A percentile compares a stretch with the other conserved stretches of the same genome.
Evolutionary conservation across 2,329 filamentous ascomycete genomes (phyloP).

Genomic region (Ophiocordyceps camponoti-leonardi): DNA sequence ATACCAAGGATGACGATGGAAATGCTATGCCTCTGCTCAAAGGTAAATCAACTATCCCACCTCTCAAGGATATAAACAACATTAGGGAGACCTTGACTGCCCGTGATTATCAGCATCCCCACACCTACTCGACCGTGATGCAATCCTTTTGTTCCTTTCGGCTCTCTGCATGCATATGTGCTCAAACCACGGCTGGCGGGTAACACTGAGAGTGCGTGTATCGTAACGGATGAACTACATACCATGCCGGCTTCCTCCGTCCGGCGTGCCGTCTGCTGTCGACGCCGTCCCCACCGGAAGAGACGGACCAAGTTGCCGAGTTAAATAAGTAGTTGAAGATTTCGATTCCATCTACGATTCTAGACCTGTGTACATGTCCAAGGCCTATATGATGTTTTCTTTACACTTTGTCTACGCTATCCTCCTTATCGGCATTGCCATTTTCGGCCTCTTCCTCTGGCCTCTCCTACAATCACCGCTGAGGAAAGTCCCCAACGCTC

Average conservation of each 20-base stretch:
- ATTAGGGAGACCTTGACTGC: too few relatives aligned
- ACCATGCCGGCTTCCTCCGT: not conserved
- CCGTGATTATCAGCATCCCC: not conserved
- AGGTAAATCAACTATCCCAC: not conserved
- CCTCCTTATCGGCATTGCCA: not conserved
- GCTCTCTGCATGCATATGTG: not conserved
- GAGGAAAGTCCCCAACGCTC: not conserved
- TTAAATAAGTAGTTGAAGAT: not conserved
- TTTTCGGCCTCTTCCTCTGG: not conserved
- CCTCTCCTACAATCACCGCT: not conserved
- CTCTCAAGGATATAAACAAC: not conserved
- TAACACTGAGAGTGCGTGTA: not conserved
- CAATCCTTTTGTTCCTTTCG: not conserved
- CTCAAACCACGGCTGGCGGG: not conserved
- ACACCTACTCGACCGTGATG: not conserved
- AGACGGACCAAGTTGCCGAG: not conserved
- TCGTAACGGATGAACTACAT: not conserved
- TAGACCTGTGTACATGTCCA: not conserved
- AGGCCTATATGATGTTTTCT: not conserved
- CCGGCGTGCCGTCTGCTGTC: not conserved
- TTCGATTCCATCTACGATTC: not conserved
- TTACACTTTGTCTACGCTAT: not conserved
- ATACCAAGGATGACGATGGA: not conserved
- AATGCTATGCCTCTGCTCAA: too few relatives aligned
- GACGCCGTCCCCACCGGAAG: not conserved